Base-by-base conservation (phyloP, 805 yeast species). In the Metschnikowia lachancei region DNA sequence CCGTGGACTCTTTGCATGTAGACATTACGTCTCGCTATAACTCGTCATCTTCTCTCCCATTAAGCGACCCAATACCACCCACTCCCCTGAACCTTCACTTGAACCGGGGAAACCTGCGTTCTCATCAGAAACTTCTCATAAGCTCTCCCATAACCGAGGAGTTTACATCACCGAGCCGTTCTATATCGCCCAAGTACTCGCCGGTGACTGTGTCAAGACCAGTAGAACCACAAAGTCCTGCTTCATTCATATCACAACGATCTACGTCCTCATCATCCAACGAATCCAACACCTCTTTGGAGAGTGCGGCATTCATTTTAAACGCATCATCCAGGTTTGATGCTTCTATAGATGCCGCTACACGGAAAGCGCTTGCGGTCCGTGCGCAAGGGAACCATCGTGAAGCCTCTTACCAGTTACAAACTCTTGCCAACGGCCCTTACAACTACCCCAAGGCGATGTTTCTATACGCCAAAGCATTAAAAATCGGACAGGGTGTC, bases 401-500 rank as follows among this genome's bases (percentile, higher is more conserved):
- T 38, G 92, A 83, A 56, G 83, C 89, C 3, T 76, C 90, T 1
- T 80, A 82, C 55, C 87, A 82, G 53, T 66, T 87, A 45, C 82
- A 80, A 52, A 70, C 76, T 26, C 85, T 87, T 1, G 85, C 91
- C 4, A 71, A 72, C 45, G 63, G 69, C n/a, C 86, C 87, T 7
- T 73, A 77, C 52, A 72, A 69, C 50, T 78, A 82, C 36, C 67
- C 72, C 1, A 58, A 56, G 41, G 95, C 90, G 1, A 84, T 80
- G 83, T 71, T 81, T 39, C 60, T 84, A 26, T 86, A 85, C 56
- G 87, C 88, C 0, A 61, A 83, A 52, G 84, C 90, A 0, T 63
- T 87, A 19, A 67, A 85, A 41, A 68, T 76, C 46, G 94, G 92
- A 0, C 82, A 81, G 61, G 94, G 94, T 0, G 80, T 83, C 10